Evolutionary conservation across 2,329 filamentous ascomycete genomes (phyloP).

Genomic region (Periconia macrospinosa): DNA sequence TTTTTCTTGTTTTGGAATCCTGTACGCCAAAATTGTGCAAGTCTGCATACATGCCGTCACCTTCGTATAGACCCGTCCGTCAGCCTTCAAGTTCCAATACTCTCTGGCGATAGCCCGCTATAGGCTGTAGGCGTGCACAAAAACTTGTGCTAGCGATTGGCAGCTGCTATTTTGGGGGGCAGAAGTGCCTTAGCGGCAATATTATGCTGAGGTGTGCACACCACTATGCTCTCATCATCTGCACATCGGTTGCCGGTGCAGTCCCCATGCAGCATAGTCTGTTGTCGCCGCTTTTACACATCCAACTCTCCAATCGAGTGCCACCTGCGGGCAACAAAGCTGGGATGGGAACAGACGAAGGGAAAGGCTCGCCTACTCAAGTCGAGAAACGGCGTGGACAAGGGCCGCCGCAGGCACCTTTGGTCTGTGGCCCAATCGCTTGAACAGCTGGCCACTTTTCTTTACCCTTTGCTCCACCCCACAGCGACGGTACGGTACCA

Average conservation of each 20-base stretch:
- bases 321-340: conserved; percentile 19
- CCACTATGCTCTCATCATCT: conserved; percentile 24
- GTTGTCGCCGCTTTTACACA: conserved; percentile 29
- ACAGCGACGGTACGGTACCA: conserved; percentile 29
- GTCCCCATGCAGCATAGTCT: conserved; percentile 20
- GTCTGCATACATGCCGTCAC: conserved; percentile 8
- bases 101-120: neutral
- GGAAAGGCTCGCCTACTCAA: conserved; percentile 19
- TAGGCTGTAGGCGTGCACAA: conserved; percentile 4
- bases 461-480: conserved; percentile 19
- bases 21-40: neutral
- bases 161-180: conserved; percentile 36
- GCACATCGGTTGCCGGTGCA: conserved; percentile 30
- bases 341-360: too few relatives aligned
- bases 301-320: conserved; percentile 9
- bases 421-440: conserved; percentile 27
- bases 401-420: conserved; percentile 9
- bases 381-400: conserved; percentile 32
- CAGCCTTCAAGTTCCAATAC: conserved; percentile 1
- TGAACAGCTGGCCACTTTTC: conserved; percentile 7
- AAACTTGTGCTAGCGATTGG: conserved; percentile 1
- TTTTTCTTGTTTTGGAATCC: neutral
- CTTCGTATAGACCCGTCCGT: conserved; percentile 10
- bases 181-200: conserved; percentile 20
- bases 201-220: conserved; percentile 34